Conservation (phyloP, 2,329 filamentous ascomycete genomes). For the Cryphonectria nitschkei region DNA sequence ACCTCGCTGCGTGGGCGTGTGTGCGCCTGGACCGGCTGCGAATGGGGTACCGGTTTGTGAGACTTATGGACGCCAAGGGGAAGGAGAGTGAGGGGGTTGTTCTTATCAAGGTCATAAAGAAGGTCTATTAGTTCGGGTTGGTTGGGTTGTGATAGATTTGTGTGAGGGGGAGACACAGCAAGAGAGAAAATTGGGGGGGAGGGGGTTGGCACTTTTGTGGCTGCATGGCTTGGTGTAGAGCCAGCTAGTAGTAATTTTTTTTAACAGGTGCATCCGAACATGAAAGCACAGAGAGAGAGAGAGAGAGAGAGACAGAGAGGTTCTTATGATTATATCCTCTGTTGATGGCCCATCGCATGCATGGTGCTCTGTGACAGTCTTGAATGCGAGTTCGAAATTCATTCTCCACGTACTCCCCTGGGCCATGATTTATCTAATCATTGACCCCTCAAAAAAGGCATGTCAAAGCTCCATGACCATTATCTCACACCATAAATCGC, state of each 20-base stretch:
- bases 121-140: constrained; percentile 35
- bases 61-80: constrained; percentile 72
- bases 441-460: background rate
- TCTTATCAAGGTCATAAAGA: constrained; percentile 74
- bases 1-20: constrained; percentile 85
- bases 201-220: background rate
- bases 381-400: background rate
- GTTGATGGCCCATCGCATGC: background rate
- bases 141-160: background rate
- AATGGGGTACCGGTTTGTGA: constrained; percentile 76
- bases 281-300: no score
- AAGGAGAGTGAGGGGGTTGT: constrained; percentile 68
- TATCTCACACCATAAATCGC: background rate
- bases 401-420: background rate
- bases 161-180: background rate
- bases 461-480: background rate
- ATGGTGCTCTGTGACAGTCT: background rate
- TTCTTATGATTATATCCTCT: background rate
- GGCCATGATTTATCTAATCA: background rate
- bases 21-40: constrained; percentile 81
- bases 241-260: background rate
- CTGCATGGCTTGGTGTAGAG: background rate
- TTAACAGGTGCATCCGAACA: background rate
- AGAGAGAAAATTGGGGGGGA: no score
- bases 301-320: background rate